Evolutionary conservation across 1,139 yeast genomes (phyloP).

Genomic region (Suhomyces maxii): DNA sequence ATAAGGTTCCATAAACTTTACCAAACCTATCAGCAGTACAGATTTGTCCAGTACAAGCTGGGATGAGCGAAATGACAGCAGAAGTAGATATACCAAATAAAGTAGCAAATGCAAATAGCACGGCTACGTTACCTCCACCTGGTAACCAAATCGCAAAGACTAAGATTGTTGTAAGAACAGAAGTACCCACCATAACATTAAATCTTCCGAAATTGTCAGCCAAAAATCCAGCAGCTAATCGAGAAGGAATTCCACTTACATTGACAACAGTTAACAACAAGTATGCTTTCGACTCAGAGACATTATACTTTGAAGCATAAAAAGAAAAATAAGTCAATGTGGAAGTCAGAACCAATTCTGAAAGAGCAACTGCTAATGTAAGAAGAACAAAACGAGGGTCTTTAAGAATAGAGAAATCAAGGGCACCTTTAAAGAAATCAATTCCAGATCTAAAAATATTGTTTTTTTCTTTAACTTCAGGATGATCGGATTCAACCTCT

Average conservation of each 20-base stretch:
- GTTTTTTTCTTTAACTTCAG: not conserved
- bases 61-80: constrained; percentile 33
- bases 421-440: constrained; percentile 24
- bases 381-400: constrained; percentile 41
- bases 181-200: constrained; percentile 27
- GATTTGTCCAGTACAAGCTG: constrained; percentile 34
- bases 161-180: constrained; percentile 20
- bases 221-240: constrained; percentile 30
- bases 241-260: constrained; percentile 30
- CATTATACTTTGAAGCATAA: constrained; percentile 30
- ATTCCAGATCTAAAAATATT: not conserved
- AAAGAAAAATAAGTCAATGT: constrained; percentile 38
- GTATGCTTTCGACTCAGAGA: constrained; percentile 23
- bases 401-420: constrained; percentile 44
- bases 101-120: constrained; percentile 28
- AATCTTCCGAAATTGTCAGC: constrained; percentile 35
- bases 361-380: constrained; percentile 43
- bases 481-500: not conserved
- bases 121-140: constrained; percentile 25
- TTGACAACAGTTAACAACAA: constrained; percentile 31
- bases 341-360: constrained; percentile 52
- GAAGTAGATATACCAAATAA: constrained; percentile 26
- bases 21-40: constrained; percentile 33
- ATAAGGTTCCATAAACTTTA: constrained; percentile 29
- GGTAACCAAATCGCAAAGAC: constrained; percentile 31